Base-by-base conservation (phyloP, 352 stramenopile species). In the Globisporangium paroecandrum region DNA sequence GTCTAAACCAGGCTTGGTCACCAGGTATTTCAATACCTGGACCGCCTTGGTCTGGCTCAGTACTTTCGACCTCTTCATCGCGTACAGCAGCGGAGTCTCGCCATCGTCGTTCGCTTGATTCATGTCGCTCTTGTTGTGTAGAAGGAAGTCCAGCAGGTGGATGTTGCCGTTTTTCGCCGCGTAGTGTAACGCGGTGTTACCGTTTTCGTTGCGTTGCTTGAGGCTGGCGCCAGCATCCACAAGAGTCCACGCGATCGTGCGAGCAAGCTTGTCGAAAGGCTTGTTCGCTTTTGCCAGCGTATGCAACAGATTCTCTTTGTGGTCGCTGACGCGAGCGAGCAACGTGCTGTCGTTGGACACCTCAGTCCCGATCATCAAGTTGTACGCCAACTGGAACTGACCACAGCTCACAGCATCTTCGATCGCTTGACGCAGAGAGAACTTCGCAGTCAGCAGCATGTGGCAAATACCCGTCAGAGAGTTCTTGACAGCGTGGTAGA, bases 401-500 rank as follows among this genome's bases (percentile, higher is more conserved):
- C 81, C 79, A 47, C 82, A 92, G 3, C 78, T 69, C 2, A 94
- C 74, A 0, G 83, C 80, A 46, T 94, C 86, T 69, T 94, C 86
- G 7, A 92, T 80, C 0, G 83, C 86, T 76, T 94, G 86, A 15
- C 83, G 81, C 18, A 80, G 83, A 27, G 71, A 83, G 62, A 92
- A 94, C 62, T 88, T 90, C 10, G 82, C 76, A 43, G 77, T 91
- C 12, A 94, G 64, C 3, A 94, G 72, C 73, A 94, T 87, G 68
- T 94, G 86, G 49, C 82, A 94, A 24, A 94, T 90, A 5, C 83
- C 86, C 1, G 83, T 87, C 10, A 91, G 73, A 8, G 75, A 79
- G 61, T 92, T 71, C 66, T 79, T 87, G 13, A 94, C 84, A 0
- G 86, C 86, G 58, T 90, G 80, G 62, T 90, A 92, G 58, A 92